Evolutionary conservation across 148 eudicot genomes (phyloP).

Genomic region (Pouteria glomerata): DNA sequence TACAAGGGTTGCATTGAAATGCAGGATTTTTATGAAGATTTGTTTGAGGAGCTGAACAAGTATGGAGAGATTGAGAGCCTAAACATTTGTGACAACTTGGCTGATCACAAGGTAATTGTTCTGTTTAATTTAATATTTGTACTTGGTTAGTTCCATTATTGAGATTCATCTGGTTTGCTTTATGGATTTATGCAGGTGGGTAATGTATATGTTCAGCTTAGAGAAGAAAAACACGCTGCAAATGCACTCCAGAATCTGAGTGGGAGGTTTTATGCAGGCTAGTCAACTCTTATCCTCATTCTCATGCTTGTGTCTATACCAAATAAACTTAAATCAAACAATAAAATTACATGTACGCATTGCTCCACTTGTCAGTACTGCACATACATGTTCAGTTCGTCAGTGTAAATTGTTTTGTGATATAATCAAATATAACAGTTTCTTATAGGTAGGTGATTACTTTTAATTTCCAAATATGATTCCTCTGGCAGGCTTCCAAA

Average conservation of each 20-base stretch:
- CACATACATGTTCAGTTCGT: background rate
- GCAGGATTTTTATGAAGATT: constrained; percentile 94
- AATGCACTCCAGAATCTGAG: constrained; percentile 68
- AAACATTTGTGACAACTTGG: constrained; percentile 90
- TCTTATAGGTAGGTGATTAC: no score
- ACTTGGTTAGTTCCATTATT: background rate
- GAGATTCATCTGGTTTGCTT: background rate
- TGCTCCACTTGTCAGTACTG: background rate
- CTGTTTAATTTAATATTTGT: background rate
- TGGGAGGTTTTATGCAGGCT: constrained; percentile 91
- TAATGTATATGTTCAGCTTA: constrained; percentile 86
- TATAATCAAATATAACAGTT: no score
- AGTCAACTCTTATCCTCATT: background rate
- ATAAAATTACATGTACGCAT: background rate
- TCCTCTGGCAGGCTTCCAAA: no score
- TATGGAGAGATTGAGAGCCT: constrained; percentile 87
- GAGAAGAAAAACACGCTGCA: constrained; percentile 96
- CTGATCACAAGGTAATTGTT: constrained; percentile 82
- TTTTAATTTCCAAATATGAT: no score
- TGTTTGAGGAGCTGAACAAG: constrained; percentile 86
- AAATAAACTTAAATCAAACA: background rate
- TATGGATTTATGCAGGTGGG: constrained; percentile 54
- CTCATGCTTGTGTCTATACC: background rate
- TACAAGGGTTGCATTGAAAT: background rate
- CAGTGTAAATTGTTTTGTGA: no score